Percentiles rank a stretch among this genome's conserved stretches.
phyloP scores from a whole-genome alignment of 2,329 filamentous ascomycete genomes.

The Fusarium tricinctum region DNA sequence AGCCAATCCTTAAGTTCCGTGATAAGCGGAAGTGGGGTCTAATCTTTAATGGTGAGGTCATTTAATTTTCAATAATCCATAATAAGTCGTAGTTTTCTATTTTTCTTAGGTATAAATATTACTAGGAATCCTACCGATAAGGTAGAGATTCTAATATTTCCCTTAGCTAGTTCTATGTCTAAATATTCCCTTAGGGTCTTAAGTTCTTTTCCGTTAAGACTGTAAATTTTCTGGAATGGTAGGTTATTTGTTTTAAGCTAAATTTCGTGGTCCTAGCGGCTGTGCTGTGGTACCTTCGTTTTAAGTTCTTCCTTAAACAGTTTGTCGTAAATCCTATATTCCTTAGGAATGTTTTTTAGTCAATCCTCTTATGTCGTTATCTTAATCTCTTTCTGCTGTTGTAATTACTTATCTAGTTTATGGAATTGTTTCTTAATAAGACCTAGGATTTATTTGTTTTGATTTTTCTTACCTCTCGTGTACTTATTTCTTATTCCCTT shows the following conservation, averaged over 20 bases:
- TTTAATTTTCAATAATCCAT: constrained; percentile 50
- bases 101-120: constrained; percentile 45
- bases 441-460: no score
- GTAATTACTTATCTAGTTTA: no score
- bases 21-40: constrained; percentile 39
- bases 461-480: not conserved
- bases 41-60: constrained; percentile 44
- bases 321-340: constrained; percentile 35
- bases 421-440: no score
- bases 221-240: constrained; percentile 20
- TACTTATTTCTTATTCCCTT: not conserved
- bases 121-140: constrained; percentile 14
- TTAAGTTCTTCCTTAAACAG: constrained; percentile 30
- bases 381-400: not conserved
- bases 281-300: not conserved
- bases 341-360: not conserved
- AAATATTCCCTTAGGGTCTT: constrained; percentile 9
- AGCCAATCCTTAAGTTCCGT: constrained; percentile 44
- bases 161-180: constrained; percentile 28
- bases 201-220: constrained; percentile 26
- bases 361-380: not conserved
- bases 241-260: constrained; percentile 16
- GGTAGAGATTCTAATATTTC: constrained; percentile 21
- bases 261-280: not conserved
- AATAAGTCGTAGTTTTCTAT: constrained; percentile 41